A percentile compares a stretch with the other conserved stretches of the same genome.
Evolutionary conservation across 345 rosid species (phyloP).

Genomic region (Syzygium aromaticum): DNA sequence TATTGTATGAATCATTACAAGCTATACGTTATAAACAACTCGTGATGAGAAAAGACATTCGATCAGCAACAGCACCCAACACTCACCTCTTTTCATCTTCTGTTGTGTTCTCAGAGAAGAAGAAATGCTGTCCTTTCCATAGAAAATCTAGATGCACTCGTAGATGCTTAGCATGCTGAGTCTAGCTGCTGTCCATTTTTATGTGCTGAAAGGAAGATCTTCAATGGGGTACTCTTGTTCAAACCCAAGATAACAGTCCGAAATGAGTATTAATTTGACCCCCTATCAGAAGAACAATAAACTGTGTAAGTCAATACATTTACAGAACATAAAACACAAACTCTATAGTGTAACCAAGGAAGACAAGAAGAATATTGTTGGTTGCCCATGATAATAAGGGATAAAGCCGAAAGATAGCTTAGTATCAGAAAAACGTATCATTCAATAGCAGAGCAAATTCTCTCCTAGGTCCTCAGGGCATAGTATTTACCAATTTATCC

Average conservation of each 20-base stretch:
- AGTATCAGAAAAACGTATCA: background rate
- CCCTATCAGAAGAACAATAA: conserved; percentile 36
- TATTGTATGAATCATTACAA: background rate
- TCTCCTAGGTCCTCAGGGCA: background rate
- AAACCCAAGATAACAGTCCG: conserved; percentile 90
- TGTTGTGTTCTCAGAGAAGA: background rate
- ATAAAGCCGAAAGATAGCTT: background rate
- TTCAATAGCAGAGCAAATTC: background rate
- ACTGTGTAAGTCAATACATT: background rate
- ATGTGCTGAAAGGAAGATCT: conserved; percentile 9
- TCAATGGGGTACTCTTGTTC: conserved; percentile 75
- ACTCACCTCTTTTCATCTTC: background rate
- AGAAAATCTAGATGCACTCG: background rate
- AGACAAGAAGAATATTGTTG: background rate
- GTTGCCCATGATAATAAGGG: background rate
- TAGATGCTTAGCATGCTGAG: background rate
- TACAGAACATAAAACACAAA: background rate
- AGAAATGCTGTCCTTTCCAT: background rate
- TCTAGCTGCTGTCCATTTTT: background rate
- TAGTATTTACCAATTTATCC: background rate
- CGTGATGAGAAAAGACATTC: background rate
- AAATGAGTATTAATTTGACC: conserved; percentile 57
- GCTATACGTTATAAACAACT: background rate
- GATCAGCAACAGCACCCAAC: background rate
- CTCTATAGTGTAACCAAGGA: background rate